These are phyloP conservation scores for Rhytidiadelphus loreus DNA, from an alignment of 225 moss, liverwort and hornwort species.

Conservation along the genomic window DNA sequence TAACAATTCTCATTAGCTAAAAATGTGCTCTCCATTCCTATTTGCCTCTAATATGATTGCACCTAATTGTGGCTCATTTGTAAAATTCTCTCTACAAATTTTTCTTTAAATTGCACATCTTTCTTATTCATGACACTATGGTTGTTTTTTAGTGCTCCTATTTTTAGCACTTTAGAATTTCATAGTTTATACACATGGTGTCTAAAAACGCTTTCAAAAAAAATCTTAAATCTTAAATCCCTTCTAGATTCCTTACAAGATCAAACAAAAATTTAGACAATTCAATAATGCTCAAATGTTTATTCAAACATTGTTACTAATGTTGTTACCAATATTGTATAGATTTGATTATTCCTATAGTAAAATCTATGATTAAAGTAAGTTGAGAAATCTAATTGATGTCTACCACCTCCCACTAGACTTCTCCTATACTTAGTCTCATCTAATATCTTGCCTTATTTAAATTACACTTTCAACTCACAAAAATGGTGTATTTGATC, in stretches of 20 bases:
- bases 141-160: no score
- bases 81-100: accelerated
- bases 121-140: no score
- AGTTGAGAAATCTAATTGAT: accelerated
- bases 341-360: accelerated
- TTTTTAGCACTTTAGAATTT: background rate
- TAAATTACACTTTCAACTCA: background rate
- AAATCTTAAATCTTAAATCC: background rate
- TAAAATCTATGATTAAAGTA: background rate
- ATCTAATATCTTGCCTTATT: accelerated
- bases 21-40: background rate
- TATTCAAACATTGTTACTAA: background rate
- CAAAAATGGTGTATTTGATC: background rate
- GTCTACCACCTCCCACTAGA: background rate
- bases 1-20: background rate
- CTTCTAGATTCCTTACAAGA: accelerated
- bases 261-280: background rate
- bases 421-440: background rate
- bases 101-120: background rate
- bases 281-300: background rate
- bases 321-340: background rate
- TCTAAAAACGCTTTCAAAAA: background rate
- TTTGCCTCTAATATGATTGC: accelerated
- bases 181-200: background rate
- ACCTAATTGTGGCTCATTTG: background rate